Percentiles rank a stretch among this genome's conserved stretches.
These are phyloP conservation scores for Phylloporus sp. DNA, from an alignment of 768 basidiomycete genomes.

Conservation along the genomic window DNA sequence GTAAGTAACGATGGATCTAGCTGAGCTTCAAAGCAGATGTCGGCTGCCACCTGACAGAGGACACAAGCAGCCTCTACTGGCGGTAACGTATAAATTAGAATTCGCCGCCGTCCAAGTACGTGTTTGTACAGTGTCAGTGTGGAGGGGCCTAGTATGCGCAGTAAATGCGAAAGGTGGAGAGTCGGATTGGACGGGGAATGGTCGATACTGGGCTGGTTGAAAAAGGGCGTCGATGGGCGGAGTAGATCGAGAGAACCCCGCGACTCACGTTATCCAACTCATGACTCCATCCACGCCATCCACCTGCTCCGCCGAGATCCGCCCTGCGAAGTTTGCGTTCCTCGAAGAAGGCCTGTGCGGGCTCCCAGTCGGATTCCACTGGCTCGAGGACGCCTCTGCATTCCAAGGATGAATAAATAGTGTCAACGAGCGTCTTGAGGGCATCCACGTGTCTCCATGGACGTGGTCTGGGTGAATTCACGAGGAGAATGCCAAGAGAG, in stretches of 20 bases:
- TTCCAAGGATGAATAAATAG: conserved; percentile 51
- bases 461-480: conserved; percentile 59
- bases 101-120: conserved; percentile 65
- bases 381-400: conserved; percentile 46
- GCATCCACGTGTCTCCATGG: conserved; percentile 71
- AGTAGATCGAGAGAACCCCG: neutral
- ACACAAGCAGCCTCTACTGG: conserved; percentile 79
- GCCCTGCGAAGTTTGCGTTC: conserved; percentile 48
- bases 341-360: conserved; percentile 60
- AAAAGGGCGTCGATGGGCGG: conserved; percentile 11
- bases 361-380: conserved; percentile 58
- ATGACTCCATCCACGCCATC: conserved; percentile 66
- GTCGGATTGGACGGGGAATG: conserved; percentile 45
- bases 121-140: conserved; percentile 77
- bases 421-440: conserved; percentile 55
- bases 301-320: conserved; percentile 53
- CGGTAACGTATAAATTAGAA: conserved; percentile 77
- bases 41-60: conserved; percentile 58
- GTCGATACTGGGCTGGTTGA: conserved; percentile 20
- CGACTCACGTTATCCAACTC: conserved; percentile 55
- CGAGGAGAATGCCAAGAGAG: conserved; percentile 71
- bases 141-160: conserved; percentile 76
- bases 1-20: conserved; percentile 22
- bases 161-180: conserved; percentile 68
- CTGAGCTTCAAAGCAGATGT: conserved; percentile 55